phyloP scores from a whole-genome alignment of 352 stramenopile genomes.

The Paralagenidium karlingii region DNA sequence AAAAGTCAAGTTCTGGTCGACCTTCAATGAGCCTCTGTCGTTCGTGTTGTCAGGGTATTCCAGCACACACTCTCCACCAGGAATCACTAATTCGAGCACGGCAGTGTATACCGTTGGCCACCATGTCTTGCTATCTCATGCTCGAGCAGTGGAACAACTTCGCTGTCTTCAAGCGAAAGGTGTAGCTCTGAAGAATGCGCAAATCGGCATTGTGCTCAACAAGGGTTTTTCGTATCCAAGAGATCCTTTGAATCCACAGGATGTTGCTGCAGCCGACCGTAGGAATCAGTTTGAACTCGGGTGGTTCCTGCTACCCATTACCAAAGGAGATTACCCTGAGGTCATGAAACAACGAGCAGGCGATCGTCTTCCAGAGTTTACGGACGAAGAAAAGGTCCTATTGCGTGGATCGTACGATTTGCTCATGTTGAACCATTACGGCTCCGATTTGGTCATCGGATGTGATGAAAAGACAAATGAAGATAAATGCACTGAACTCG shows the following conservation, averaged over 20 bases:
- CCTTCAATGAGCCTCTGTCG: slow-evolving; percentile 85
- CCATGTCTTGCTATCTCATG: slow-evolving; percentile 80
- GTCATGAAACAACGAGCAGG: slow-evolving; percentile 57
- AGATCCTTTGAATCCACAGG: slow-evolving; percentile 23
- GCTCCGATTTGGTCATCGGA: slow-evolving; percentile 12
- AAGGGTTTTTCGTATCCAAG: slow-evolving; percentile 45
- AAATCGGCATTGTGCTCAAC: slow-evolving; percentile 82
- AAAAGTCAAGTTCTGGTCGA: slow-evolving; percentile 87
- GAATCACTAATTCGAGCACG: slow-evolving; percentile 13
- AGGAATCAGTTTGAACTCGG: slow-evolving; percentile 70
- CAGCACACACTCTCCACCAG: slow-evolving; percentile 25
- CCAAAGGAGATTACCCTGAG: slow-evolving; percentile 70
- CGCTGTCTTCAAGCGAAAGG: slow-evolving; percentile 8
- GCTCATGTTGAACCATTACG: slow-evolving; percentile 87
- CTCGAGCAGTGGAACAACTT: slow-evolving; percentile 69
- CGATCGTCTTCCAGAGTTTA: slow-evolving; percentile 64
- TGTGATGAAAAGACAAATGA: not conserved
- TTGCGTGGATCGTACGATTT: slow-evolving; percentile 63
- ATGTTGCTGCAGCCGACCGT: slow-evolving; percentile 36
- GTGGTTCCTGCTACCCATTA: slow-evolving; percentile 81
- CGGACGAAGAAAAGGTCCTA: slow-evolving; percentile 25
- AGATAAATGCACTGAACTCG: not conserved
- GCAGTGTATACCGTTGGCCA: slow-evolving; percentile 34
- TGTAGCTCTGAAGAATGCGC: slow-evolving; percentile 27
- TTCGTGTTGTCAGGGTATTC: slow-evolving; percentile 72